phyloP scores from a whole-genome alignment of 2,329 filamentous ascomycete species.

The Aspergillus tamarii region DNA sequence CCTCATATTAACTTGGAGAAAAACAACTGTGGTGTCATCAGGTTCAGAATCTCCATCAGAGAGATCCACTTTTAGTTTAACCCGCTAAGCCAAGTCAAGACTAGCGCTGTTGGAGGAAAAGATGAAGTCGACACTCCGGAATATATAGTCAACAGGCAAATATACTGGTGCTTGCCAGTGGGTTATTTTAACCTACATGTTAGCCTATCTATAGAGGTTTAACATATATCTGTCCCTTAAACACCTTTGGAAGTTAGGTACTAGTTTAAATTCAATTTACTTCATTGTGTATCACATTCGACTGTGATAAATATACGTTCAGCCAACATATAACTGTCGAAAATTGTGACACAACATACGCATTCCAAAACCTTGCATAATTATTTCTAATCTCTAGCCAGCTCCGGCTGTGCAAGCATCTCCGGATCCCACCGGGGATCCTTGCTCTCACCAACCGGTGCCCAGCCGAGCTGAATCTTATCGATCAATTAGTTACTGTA shows the following conservation, averaged over 20 bases:
- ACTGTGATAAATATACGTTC: not conserved
- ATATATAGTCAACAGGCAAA: too few species aligned
- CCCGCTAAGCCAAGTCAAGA: too few species aligned
- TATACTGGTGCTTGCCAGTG: too few species aligned
- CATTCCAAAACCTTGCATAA: not conserved
- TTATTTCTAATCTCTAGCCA: conserved; percentile 14
- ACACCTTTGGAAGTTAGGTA: not conserved
- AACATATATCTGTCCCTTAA: not conserved
- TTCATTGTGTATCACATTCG: not conserved
- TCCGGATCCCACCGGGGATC: conserved; percentile 26
- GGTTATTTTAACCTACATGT: not conserved
- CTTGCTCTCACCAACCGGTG: conserved; percentile 21
- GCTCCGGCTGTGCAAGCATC: conserved; percentile 23
- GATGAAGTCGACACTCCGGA: too few species aligned
- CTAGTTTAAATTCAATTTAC: not conserved
- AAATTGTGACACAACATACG: not conserved
- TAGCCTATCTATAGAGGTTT: not conserved
- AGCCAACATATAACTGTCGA: not conserved
- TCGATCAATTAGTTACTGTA: not conserved
- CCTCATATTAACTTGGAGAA: too few species aligned
- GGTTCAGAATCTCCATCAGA: too few species aligned
- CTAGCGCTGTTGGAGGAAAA: too few species aligned
- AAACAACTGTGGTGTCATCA: too few species aligned
- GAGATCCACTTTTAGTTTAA: too few species aligned
- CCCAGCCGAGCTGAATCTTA: conserved; percentile 27